phyloP scores from a whole-genome alignment of 257 asterid species.

The Solanum pinnatisectum region DNA sequence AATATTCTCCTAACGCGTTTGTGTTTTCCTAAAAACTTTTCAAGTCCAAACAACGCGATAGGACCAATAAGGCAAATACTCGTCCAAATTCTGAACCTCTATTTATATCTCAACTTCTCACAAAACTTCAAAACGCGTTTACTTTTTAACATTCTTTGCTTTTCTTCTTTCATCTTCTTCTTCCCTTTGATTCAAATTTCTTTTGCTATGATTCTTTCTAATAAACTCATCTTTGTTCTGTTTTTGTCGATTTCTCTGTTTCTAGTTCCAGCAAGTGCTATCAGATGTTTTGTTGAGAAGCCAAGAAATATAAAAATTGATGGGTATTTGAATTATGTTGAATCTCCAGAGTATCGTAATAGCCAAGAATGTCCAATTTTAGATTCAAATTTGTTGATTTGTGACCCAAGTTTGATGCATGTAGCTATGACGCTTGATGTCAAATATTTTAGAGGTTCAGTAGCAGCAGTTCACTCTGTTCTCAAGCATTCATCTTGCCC shows the following conservation, averaged over 20 bases:
- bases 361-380: constrained; percentile 13
- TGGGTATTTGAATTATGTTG: constrained; percentile 7
- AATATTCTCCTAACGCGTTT: constrained; percentile 3
- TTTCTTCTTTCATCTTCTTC: neutral
- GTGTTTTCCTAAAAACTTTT: neutral
- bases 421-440: constrained; percentile 61
- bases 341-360: constrained; percentile 36
- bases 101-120: neutral
- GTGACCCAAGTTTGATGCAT: constrained; percentile 38
- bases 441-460: constrained; percentile 49
- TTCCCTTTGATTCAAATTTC: neutral
- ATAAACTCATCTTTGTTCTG: neutral
- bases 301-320: neutral
- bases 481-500: constrained; percentile 53
- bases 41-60: neutral
- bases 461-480: constrained; percentile 59
- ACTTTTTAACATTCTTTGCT: neutral
- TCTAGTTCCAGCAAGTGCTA: constrained; percentile 5
- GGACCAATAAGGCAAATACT: neutral
- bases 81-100: neutral
- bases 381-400: neutral
- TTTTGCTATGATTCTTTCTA: neutral
- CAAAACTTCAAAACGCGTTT: neutral
- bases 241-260: constrained; percentile 9
- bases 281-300: constrained; percentile 7